Base-by-base conservation (phyloP, 148 eudicot species). In the Pharnaceum exiguum region DNA sequence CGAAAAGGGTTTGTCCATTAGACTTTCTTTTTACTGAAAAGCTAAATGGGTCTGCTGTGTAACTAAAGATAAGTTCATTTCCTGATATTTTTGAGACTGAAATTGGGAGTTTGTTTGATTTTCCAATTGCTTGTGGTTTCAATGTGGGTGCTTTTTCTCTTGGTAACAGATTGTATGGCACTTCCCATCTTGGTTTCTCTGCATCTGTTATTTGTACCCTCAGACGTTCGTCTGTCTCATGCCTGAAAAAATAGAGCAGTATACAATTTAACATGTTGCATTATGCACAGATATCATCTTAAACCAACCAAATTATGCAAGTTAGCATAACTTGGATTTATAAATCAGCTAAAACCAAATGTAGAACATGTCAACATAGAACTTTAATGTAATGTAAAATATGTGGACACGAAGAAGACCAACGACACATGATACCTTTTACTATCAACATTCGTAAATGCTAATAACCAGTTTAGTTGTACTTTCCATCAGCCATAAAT, bases 151-250 rank as follows among this genome's bases (percentile, higher is more conserved):
- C 77, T 11, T 69, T 72, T 24, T 75, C 82, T 77, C 97, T 75
- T 1, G 93, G 97, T 29, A 91, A 35, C 9, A 91, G 81, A 49
- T 85, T 69, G 60, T 91, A 91, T 1, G 97, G 96, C 7, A 91
- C 96, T 51, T 91, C 97, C 97, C 97, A 91, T 60, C 97, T 77
- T 52, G 82, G 85, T 53, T 81, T 79, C 7, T 77, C 75, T 42
- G 87, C 89, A 62, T 87, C 97, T 26, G 96, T 81, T 5, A 91
- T 87, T 67, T 81, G 90, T 18, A 91, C 94, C 56, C 96, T 73
- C 58, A 91, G 65, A 3, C 96, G 82, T 12, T 74, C 77, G 0
- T 63, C 82, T 12, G 93, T 85, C 79, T 91, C 96, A 54, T 87
- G 96, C 88, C 97, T 91, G 86, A 10, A 31, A 42, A 2, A 31